Base-by-base conservation (phyloP, 192 early-diverging fungal species). In the Chytriomyces hyalinus region DNA sequence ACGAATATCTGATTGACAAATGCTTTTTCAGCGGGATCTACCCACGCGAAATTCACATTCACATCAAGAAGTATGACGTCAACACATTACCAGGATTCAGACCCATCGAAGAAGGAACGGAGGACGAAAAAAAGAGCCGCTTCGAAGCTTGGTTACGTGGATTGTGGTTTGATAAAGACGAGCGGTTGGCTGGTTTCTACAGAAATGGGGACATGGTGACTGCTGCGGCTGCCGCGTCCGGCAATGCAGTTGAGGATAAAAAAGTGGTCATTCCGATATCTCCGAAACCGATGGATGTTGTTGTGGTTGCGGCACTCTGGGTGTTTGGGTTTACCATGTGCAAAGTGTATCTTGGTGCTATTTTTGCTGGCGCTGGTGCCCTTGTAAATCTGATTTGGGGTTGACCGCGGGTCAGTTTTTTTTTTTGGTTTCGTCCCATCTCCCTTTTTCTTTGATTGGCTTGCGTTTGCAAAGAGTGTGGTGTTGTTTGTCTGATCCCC, bases 121-220 rank as follows among this genome's bases (percentile, higher is more conserved):
- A 91, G n/a, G 88, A 90, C 22, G 88, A 91, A 57, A 48, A 68
- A 20, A 47, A 63, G 11, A 66, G 66, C 9, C 87, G 82, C 15
- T 96, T 94, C 78, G 77, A 87, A 10, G 63, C 84, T 45, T 98
- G 96, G 96, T 80, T 96, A 49, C 85, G 90, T 26, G 77, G 88
- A 13, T 83, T 91, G 57, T 98, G 92, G 88, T 79, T 83, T 17
- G 93, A 95, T 73, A 98, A 98, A 81, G 96, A 98, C 81, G 80
- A 82, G 61, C 80, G 93, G 57, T 87, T 98, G 91, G 86, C 80
- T 15, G 80, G 86, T 60, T 98, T 94, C 84, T 96, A 96, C 79
- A 81, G 84, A 43, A 85, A 86, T 17, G 93, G 94, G 53, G 76
- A 77, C 44, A 94, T 98, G 51, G 26, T 28, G 63, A 57, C 53